A percentile compares a stretch with the other conserved stretches of the same genome.
Conservation (phyloP, 1,284 basidiomycete species). For the Leccinum holopus region DNA sequence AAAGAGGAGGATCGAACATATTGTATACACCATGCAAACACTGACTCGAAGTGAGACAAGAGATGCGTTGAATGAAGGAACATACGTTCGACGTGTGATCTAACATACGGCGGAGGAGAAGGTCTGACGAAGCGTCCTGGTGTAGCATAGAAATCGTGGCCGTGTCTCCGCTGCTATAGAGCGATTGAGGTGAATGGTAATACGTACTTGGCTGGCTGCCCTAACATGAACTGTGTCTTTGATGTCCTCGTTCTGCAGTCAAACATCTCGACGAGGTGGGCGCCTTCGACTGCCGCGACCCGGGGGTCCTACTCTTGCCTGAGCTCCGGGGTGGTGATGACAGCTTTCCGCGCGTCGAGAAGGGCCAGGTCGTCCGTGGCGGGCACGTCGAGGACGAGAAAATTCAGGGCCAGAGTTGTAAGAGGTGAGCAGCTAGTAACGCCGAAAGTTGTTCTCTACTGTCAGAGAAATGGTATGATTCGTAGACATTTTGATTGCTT, state of each 20-base stretch:
- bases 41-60: slow-evolving; percentile 38
- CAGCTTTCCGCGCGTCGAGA: slow-evolving; percentile 80
- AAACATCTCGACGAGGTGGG: slow-evolving; percentile 82
- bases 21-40: slow-evolving; percentile 33
- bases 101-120: slow-evolving; percentile 85
- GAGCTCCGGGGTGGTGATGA: slow-evolving; percentile 83
- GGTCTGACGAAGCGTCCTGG: slow-evolving; percentile 62
- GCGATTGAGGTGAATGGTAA: slow-evolving; percentile 12
- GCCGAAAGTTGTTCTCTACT: no score
- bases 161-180: slow-evolving; percentile 80
- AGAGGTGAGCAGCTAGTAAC: no score
- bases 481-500: no score
- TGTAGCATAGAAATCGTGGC: slow-evolving; percentile 88
- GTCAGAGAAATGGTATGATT: no score
- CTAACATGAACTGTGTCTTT: slow-evolving; percentile 88
- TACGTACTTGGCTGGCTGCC: slow-evolving; percentile 94
- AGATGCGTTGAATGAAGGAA: slow-evolving; percentile 18
- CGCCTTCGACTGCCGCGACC: slow-evolving; percentile 70
- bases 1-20: no score
- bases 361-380: slow-evolving; percentile 60
- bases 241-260: slow-evolving; percentile 83
- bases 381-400: slow-evolving; percentile 72
- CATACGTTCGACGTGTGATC: slow-evolving; percentile 83
- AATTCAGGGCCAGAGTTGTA: no score
- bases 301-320: slow-evolving; percentile 85